phyloP scores from a whole-genome alignment of 352 stramenopile species.

The Globisporangium spiculum region DNA sequence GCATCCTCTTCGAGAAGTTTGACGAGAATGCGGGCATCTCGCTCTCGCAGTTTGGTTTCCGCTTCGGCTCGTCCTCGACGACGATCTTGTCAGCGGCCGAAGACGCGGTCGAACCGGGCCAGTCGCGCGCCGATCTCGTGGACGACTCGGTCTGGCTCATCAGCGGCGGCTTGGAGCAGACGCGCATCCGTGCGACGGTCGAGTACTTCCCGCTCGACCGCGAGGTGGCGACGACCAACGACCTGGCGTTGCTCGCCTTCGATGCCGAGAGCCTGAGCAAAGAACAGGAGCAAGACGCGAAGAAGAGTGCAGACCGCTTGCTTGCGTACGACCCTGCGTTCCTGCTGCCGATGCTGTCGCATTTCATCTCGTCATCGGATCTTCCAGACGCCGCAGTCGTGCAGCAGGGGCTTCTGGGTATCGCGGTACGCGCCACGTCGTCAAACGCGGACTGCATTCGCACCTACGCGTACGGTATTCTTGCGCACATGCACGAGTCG shows the following conservation, averaged over 20 bases:
- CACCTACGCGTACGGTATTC: constrained; percentile 66
- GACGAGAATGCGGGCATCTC: constrained; percentile 36
- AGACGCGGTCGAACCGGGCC: background rate
- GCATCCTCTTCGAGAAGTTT: constrained; percentile 55
- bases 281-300: background rate
- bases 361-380: constrained; percentile 73
- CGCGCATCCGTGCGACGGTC: constrained; percentile 64
- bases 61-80: constrained; percentile 58
- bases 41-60: constrained; percentile 56
- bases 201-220: constrained; percentile 67
- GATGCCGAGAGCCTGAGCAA: background rate
- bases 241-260: constrained; percentile 30
- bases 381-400: constrained; percentile 54
- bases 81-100: constrained; percentile 24
- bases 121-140: constrained; percentile 40
- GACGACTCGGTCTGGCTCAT: constrained; percentile 71
- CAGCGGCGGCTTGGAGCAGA: constrained; percentile 56
- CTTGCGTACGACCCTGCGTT: constrained; percentile 71
- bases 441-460: constrained; percentile 55
- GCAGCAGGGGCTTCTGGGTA: constrained; percentile 66
- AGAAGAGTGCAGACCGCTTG: constrained; percentile 1
- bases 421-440: constrained; percentile 71
- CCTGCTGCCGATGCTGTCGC: constrained; percentile 70
- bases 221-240: constrained; percentile 24
- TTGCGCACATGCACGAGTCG: constrained; percentile 72